Evolutionary conservation across 176 grass and related monocot genomes (phyloP).

Genomic region (Rhynchospora breviuscula): DNA sequence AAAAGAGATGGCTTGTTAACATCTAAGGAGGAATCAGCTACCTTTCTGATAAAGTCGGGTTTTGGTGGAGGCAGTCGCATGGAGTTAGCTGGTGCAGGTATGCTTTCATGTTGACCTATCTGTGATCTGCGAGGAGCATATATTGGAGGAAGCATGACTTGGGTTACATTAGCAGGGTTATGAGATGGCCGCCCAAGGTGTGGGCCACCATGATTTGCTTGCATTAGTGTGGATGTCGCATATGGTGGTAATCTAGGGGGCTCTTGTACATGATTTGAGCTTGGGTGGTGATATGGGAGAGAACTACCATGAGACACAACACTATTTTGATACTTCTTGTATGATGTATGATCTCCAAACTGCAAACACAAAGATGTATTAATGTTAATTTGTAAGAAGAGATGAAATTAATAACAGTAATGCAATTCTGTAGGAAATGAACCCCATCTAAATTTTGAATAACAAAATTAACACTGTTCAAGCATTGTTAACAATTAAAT

Average conservation of each 20-base stretch:
- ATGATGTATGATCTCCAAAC: slow-evolving; percentile 38
- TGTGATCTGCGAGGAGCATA: slow-evolving; percentile 25
- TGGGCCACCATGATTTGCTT: slow-evolving; percentile 48
- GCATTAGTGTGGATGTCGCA: slow-evolving; percentile 25
- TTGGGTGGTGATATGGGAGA: slow-evolving; percentile 18
- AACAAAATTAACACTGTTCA: slow-evolving; percentile 12
- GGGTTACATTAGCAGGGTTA: slow-evolving; percentile 33
- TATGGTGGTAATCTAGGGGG: slow-evolving; percentile 38
- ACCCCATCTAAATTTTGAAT: background rate
- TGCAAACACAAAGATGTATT: slow-evolving; percentile 24
- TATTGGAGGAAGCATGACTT: slow-evolving; percentile 42
- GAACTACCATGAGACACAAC: slow-evolving; percentile 38
- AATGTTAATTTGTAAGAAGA: background rate
- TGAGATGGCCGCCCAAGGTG: slow-evolving; percentile 41
- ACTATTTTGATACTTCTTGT: slow-evolving; percentile 44
- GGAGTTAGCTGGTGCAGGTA: slow-evolving; percentile 34
- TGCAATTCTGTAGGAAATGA: background rate
- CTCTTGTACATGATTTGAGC: slow-evolving; percentile 10
- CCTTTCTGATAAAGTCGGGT: slow-evolving; percentile 42
- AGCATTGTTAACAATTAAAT: background rate
- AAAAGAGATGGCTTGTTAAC: slow-evolving; percentile 55
- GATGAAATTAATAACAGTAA: slow-evolving; percentile 18
- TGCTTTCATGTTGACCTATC: slow-evolving; percentile 35
- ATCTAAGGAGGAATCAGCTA: slow-evolving; percentile 43
- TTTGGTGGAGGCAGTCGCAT: slow-evolving; percentile 33